These are phyloP conservation scores for Ascosphaera acerosa DNA, from an alignment of 2,329 filamentous ascomycete genomes.

Conservation along the genomic window DNA sequence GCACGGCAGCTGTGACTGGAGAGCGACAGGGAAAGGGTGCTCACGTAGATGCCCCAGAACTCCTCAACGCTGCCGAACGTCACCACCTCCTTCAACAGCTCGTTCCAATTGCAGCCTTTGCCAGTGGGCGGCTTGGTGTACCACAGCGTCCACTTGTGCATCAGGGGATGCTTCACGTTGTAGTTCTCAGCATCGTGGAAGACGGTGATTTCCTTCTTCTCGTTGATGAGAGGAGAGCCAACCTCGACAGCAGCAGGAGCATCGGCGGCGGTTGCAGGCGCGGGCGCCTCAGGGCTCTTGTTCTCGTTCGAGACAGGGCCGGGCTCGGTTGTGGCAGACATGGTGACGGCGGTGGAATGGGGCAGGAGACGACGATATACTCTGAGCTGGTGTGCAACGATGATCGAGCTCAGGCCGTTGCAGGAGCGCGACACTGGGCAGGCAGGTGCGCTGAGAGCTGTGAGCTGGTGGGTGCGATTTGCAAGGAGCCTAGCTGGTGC, in stretches of 20 bases:
- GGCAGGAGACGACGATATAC: too few species aligned
- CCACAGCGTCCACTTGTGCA: conserved; percentile 97
- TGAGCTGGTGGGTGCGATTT: too few species aligned
- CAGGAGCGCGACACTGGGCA: too few species aligned
- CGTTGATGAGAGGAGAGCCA: conserved; percentile 18
- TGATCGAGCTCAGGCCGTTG: too few species aligned
- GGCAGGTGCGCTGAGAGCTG: too few species aligned
- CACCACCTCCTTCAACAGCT: conserved; percentile 92
- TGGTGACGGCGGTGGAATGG: too few species aligned
- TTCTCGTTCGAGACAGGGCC: too few species aligned
- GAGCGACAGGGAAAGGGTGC: conserved; percentile 19
- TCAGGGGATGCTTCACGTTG: conserved; percentile 95
- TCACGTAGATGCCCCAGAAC: conserved; percentile 97
- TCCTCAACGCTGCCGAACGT: conserved; percentile 97
- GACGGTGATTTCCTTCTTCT: conserved; percentile 52
- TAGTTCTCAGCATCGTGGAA: conserved; percentile 98
- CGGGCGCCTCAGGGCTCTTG: too few species aligned
- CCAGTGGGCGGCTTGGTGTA: conserved; percentile 95
- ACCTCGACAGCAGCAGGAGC: conserved; percentile 25
- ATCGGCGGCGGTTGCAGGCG: conserved; percentile 28
- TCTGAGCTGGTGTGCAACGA: too few species aligned
- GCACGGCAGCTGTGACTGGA: too few species aligned
- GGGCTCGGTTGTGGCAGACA: too few species aligned
- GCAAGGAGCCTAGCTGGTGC: too few species aligned
- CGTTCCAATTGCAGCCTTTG: conserved; percentile 98